These are phyloP conservation scores for Artemisia tridentata DNA, from an alignment of 129 eudicot genomes.

Conservation along the genomic window DNA sequence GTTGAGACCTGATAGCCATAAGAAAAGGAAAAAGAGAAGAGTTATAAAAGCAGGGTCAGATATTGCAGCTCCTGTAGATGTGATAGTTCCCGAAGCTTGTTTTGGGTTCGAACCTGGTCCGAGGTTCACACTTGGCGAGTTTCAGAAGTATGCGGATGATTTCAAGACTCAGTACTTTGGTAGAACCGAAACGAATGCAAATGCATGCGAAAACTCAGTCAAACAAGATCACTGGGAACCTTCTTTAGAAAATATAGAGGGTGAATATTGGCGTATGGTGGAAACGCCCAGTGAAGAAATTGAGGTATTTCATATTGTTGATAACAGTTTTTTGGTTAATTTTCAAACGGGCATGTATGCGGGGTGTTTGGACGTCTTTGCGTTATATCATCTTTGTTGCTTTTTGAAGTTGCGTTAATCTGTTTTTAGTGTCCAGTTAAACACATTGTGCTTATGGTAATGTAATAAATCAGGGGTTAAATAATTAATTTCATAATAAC, in stretches of 20 bases:
- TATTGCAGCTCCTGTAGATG: slow-evolving; percentile 36
- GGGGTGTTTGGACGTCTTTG: too few species aligned
- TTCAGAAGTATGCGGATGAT: slow-evolving; percentile 83
- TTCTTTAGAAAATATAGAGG: slow-evolving; percentile 77
- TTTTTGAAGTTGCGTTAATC: too few species aligned
- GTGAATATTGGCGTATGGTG: slow-evolving; percentile 98
- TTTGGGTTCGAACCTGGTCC: slow-evolving; percentile 99
- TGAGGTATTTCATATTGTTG: slow-evolving; percentile 52
- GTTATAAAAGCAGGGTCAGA: slow-evolving; percentile 58
- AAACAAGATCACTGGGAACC: slow-evolving; percentile 60
- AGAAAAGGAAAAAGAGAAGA: slow-evolving; percentile 78
- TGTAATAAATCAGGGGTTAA: too few species aligned
- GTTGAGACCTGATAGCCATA: slow-evolving; percentile 42
- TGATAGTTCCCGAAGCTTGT: slow-evolving; percentile 40
- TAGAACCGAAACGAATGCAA: slow-evolving; percentile 27
- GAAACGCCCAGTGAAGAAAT: slow-evolving; percentile 91
- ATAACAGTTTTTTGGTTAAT: neutral
- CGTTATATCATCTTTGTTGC: too few species aligned
- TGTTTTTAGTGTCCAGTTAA: too few species aligned
- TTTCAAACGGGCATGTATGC: too few species aligned
- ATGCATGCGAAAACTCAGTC: slow-evolving; percentile 24
- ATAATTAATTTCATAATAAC: too few species aligned
- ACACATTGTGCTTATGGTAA: too few species aligned
- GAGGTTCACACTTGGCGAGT: slow-evolving; percentile 69
- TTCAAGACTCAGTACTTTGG: slow-evolving; percentile 80